phyloP scores from a whole-genome alignment of 2,329 filamentous ascomycete species.

The Blastomyces emzantsi region DNA sequence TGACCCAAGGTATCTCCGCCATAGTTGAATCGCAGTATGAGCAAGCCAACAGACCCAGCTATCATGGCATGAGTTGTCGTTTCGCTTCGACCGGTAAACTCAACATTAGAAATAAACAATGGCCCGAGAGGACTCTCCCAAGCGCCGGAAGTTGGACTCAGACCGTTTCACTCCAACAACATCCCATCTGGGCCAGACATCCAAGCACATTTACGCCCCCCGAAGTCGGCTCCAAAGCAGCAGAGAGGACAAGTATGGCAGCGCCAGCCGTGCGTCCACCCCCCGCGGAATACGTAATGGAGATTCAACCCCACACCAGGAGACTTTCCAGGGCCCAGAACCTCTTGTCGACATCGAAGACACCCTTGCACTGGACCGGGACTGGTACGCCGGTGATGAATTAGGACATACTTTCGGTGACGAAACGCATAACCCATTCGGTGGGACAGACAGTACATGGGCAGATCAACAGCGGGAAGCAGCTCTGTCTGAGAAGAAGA shows the following conservation, averaged over 20 bases:
- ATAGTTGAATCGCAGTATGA: too few relatives aligned
- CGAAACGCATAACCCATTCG: constrained; percentile 87
- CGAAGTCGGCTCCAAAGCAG: constrained; percentile 18
- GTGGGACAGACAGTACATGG: constrained; percentile 60
- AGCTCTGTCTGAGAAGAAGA: constrained; percentile 70
- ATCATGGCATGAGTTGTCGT: constrained; percentile 2
- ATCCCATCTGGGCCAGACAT: constrained; percentile 34
- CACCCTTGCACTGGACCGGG: constrained; percentile 67
- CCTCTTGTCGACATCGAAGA: constrained; percentile 57
- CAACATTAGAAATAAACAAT: constrained; percentile 20
- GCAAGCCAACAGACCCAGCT: not conserved
- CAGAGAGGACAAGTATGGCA: constrained; percentile 10
- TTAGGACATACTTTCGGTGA: constrained; percentile 79
- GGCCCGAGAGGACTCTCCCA: constrained; percentile 46
- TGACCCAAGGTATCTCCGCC: not conserved
- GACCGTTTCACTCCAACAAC: constrained; percentile 50
- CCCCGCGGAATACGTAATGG: constrained; percentile 23
- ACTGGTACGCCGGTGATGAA: constrained; percentile 89
- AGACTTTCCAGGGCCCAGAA: constrained; percentile 55
- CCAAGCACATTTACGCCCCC: constrained; percentile 31
- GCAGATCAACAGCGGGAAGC: constrained; percentile 68
- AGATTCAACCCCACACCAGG: constrained; percentile 37
- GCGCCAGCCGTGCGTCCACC: constrained; percentile 25
- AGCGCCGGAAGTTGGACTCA: constrained; percentile 58
- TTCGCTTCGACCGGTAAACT: not conserved